Base-by-base conservation (phyloP, 2,329 filamentous ascomycete species). In the Tolypocladium nubicola region DNA sequence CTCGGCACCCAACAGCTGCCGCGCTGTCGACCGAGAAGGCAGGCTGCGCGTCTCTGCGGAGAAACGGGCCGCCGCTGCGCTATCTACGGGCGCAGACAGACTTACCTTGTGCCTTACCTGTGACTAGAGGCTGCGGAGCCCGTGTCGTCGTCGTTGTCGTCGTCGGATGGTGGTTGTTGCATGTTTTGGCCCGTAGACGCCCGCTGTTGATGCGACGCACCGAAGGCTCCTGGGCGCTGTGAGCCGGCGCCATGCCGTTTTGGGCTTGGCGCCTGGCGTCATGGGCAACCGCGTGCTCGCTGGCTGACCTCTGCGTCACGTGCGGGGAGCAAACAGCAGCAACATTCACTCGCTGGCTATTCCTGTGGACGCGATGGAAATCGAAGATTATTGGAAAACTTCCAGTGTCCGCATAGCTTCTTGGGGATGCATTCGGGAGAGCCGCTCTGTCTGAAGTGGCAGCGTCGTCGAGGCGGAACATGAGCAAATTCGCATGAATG, bases 121-220 rank as follows among this genome's bases (percentile, higher is more conserved):
- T 54, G 56, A 52, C 54, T 49, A 50, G 57, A 55, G 59, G 49
- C 56, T 57, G 47, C 47, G 47, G 14, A 35, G 47, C 47, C 52
- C 8, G 35, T 38, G 53, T 55, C 38, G 53, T 45, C 40, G 40
- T 54, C 30, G 53, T 43, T 4, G 55, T 45, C 40, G 55, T 38
- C 14, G 55, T 53, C 26, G 49, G 38, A 23, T 39, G 54, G 57
- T 59, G 58, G 40, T 50, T 40, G 56, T 58, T 60, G 56, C 54
- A 56, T 66, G 65, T 65, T 66, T 65, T 66, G 63, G 63, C 65
- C 62, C 60, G 64, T 66, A n/a, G 65, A 64, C 61, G 56, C 58
- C 53, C 54, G n/a, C 30, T 55, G 59, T 60, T 59, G 58, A 59
- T 60, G 58, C 59, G 57, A 58, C 56, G 49, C 39, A 13, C 16